phyloP scores from a whole-genome alignment of 192 early-diverging fungal genomes.

The Backusella psychrophila region DNA sequence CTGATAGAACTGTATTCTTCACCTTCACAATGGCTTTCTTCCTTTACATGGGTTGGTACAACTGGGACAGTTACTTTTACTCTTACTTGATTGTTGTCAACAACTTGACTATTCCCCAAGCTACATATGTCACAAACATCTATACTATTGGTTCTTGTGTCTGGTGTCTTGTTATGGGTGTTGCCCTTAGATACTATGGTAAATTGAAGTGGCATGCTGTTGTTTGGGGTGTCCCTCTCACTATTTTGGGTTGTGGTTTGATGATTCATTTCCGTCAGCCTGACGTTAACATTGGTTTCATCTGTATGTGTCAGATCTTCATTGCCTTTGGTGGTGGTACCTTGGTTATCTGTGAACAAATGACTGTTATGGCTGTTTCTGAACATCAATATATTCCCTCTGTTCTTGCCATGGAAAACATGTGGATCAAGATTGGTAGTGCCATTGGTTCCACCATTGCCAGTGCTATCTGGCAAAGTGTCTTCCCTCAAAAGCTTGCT shows the following conservation, averaged over 20 bases:
- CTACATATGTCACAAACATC: conserved; percentile 10
- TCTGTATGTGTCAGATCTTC: conserved; percentile 14
- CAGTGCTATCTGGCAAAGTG: conserved; percentile 10
- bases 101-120: not conserved
- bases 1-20: conserved; percentile 3
- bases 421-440: conserved; percentile 1
- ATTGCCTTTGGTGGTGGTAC: conserved; percentile 19
- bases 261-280: conserved; percentile 17
- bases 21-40: conserved; percentile 6
- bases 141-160: conserved; percentile 10
- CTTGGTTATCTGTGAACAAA: conserved; percentile 4
- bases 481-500: conserved; percentile 13
- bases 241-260: conserved; percentile 10
- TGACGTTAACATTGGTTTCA: not conserved
- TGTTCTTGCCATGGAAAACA: conserved; percentile 9
- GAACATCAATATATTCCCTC: conserved; percentile 4
- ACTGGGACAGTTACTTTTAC: conserved; percentile 8
- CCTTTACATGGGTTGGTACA: conserved; percentile 6
- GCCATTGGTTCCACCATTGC: conserved; percentile 14
- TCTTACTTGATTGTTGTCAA: conserved; percentile 19
- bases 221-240: conserved; percentile 8
- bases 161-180: conserved; percentile 12
- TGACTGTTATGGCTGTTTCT: conserved; percentile 9
- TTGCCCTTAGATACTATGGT: not conserved
- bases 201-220: conserved; percentile 9